Evolutionary conservation across 2,329 filamentous ascomycete genomes (phyloP), one percentile per base, ranked within the genome.

Genomic region (Cladosporium sp.): DNA sequence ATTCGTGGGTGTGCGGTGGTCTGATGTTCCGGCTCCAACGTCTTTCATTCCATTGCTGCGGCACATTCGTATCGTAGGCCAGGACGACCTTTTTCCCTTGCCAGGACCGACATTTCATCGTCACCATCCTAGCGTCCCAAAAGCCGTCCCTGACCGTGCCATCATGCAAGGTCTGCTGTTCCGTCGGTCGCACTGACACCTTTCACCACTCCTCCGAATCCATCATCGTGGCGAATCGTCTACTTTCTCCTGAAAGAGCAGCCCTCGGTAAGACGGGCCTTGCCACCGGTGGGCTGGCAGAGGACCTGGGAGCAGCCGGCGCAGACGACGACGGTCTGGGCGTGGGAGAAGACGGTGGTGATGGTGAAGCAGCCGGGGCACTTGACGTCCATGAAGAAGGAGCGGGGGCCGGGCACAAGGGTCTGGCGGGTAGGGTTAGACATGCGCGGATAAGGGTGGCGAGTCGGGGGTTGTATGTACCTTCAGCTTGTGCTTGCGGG

Each of bases 331-430:
- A 98, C 93, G 75, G 93, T 98, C 84, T 98, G 93, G 77, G 93
- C 93, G 84, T 98, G 93, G 62, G 92, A 97, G 89, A 97, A 98
- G 79, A 98, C 93, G 77, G 93, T 98, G 77, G 93, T 98, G 85
- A 98, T 98, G 77, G 91, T 96, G 87, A 97, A 98, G 89, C 93
- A 98, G 72, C 93, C 93, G 75, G 93, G 93, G 88, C 93, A 98
- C 87, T 98, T 98, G 83, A 98, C 93, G 76, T 98, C 93, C 93
- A 98, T 98, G 89, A 98, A 98, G 88, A 97, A 98, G 66, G 92
- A 97, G 76, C 93, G 89, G 71, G 93, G 93, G 65, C 84, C 86
- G 70, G 93, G 93, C 74, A 98, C 93, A 70, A 98, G 88, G 66
- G 61, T 64, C 64, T 67, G 56, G 22, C 13, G 28, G 43, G 19